Base-by-base conservation (phyloP, 495 filamentous ascomycete species). In the Poronia punctata region DNA sequence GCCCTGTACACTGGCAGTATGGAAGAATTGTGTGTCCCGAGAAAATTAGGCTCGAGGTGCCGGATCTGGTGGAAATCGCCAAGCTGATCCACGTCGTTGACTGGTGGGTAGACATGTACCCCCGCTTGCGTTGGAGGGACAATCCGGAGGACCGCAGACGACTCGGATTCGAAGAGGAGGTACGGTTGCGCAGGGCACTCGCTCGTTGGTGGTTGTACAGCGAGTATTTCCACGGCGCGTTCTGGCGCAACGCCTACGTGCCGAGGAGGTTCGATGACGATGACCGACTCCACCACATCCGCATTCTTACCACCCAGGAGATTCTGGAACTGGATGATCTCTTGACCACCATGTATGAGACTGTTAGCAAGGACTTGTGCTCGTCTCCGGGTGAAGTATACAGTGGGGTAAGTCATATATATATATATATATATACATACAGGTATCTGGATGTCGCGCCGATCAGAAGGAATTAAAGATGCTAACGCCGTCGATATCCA, bases 121-220 rank as follows among this genome's bases (percentile, higher is more conserved):
- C 83, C 3, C 65, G 76, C 36, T 72, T 83, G 46, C 77, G 79
- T 43, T 89, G 84, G 79, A 69, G 69, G 21, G 47, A 67, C 7
- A 62, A 76, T 31, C 82, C 68, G 22, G 67, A 74, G 39, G 61
- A 74, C 35, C 75, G 83, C n/a, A 80, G 86, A 9, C 67, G 76
- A 3, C 66, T 90, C 7, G 71, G 55, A 0, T 34, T 45, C 2
- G 42, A 67, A 9, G 86, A 88, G 55, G 66, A 72, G 14, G 62
- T 65, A 17, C 68, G 74, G 4, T 44, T 88, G n/a, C 75, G 84
- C 4, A 70, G 71, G 28, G 83, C 79, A 1, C 54, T 88, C 40
- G 88, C 84, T 51, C 69, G 76, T 1, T 71, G 84, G 57, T 87
- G 84, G 84, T 64, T 79, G 9, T 73, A 50, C 53, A 60, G 56